Base-by-base conservation (phyloP, 306 rosid species). In the Vigna angularis region DNA sequence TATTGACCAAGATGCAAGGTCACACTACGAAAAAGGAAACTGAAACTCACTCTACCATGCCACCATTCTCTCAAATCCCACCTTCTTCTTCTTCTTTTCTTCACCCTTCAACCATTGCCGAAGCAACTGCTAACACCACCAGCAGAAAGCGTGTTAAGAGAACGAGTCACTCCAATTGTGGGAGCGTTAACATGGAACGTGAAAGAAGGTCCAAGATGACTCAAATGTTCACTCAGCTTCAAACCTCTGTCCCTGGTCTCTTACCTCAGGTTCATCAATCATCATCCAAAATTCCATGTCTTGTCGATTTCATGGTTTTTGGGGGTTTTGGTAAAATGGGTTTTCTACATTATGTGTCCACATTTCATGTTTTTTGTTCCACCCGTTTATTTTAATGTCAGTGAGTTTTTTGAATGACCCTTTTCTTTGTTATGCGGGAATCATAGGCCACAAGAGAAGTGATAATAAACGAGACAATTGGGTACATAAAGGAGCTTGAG, bases 401-500 rank as follows among this genome's bases (percentile, higher is more conserved):
- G 8, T 7, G 13, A 72, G 8, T 34, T 72, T 18, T 13, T 12
- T 45, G 50, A 45, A 11, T 45, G 50, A 45, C 65, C 44, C 66
- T 2, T 28, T 74, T 16, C 6, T 24, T 26, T 56, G 14, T 57
- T 57, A 18, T 34, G 50, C 64, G 75, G 15, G 2, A 65, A 42
- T 42, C 24, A 65, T n/a, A 84, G 89, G 84, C 83, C 51, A 70
- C 86, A 2, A 79, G 70, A 62, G 89, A 85, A 72, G 57, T 58
- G 75, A 79, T 79, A 32, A 1, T 82, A n/a, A 70, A 50, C 3
- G 62, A 76, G 69, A 83, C 89, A 9, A 76, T 83, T 16, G 4
- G 10, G 3, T 86, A 86, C 68, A 86, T 86, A 28, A 83, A 76
- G 75, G 78, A 79, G 4, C 89, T 83, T 72, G 89, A 86, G 49